Percentiles rank a stretch among this genome's conserved stretches.
Conservation (phyloP, 495 filamentous ascomycete species). For the Neurospora discreta region DNA sequence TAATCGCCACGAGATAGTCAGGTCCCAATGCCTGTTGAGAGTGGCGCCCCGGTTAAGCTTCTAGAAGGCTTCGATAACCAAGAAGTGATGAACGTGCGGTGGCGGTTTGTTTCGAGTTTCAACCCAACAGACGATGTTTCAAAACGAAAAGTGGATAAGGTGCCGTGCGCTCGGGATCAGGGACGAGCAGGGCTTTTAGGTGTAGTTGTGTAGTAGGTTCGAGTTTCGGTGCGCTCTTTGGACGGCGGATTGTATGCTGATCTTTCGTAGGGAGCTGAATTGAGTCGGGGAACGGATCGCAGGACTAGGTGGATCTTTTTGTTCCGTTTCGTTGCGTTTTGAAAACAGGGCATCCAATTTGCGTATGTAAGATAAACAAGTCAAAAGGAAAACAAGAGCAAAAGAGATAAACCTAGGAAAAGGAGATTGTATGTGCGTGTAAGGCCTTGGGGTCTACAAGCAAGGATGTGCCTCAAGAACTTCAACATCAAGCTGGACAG, state of each 20-base stretch:
- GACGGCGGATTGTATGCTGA: not conserved
- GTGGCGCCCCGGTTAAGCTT: not conserved
- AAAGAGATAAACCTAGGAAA: not conserved
- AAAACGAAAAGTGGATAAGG: not conserved
- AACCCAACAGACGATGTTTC: not conserved
- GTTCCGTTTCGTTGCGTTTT: no score
- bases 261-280: not conserved
- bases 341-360: not conserved
- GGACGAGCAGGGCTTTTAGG: not conserved
- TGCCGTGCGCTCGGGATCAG: not conserved
- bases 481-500: no score
- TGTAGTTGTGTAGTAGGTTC: not conserved
- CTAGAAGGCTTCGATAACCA: not conserved
- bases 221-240: not conserved
- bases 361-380: no score
- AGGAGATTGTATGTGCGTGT: not conserved
- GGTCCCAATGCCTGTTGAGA: not conserved
- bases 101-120: not conserved
- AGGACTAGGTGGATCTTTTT: not conserved
- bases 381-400: no score
- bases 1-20: not conserved
- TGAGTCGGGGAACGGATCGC: not conserved
- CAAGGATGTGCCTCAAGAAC: no score
- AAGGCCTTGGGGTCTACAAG: no score
- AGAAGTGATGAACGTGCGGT: not conserved